phyloP scores from a whole-genome alignment of 2,329 filamentous ascomycete species.

The Hypoxylon sp. region DNA sequence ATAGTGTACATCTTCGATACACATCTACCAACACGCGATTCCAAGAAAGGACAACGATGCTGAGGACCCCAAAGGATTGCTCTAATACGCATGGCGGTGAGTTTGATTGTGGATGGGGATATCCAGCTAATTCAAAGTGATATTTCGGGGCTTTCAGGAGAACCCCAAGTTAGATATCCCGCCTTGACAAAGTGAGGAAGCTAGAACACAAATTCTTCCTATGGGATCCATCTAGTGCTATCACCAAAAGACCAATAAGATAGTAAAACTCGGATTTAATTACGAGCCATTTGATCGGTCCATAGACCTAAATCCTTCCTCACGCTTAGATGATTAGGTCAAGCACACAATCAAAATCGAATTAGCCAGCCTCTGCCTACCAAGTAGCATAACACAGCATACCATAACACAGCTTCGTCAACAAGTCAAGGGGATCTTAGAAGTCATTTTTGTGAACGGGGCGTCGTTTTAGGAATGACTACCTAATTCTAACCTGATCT shows the following conservation, averaged over 20 bases:
- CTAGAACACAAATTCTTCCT: background rate
- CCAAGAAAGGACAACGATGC: background rate
- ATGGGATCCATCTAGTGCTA: background rate
- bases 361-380: too few relatives aligned
- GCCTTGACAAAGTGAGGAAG: background rate
- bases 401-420: too few relatives aligned
- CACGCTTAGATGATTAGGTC: background rate
- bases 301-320: too few relatives aligned
- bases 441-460: background rate
- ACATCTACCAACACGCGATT: background rate
- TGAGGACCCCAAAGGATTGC: background rate
- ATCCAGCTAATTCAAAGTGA: background rate
- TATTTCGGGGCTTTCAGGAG: background rate
- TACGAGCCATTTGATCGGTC: background rate
- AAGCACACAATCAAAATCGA: background rate
- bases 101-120: background rate
- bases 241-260: background rate
- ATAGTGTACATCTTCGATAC: too few relatives aligned
- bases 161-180: too few relatives aligned
- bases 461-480: background rate
- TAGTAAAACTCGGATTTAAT: too few relatives aligned
- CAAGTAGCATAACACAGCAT: too few relatives aligned
- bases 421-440: too few relatives aligned
- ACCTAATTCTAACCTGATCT: conserved; percentile 48
- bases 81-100: background rate